Evolutionary conservation across 441 rosid species (phyloP).

Genomic region (Kokia cookei): DNA sequence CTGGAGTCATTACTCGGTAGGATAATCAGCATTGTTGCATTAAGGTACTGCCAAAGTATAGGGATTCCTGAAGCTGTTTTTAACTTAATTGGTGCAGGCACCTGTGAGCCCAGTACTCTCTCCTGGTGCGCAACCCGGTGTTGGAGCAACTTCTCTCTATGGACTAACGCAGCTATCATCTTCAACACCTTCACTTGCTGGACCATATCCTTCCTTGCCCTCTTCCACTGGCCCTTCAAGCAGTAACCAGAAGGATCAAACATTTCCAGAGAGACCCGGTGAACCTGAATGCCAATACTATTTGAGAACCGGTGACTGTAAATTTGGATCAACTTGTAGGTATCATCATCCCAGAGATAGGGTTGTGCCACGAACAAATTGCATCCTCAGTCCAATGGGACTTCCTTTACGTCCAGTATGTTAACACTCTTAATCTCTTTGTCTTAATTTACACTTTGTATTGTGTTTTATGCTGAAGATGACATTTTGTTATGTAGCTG

Average conservation of each 20-base stretch:
- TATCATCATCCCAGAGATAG: slow-evolving; percentile 83
- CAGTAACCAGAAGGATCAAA: slow-evolving; percentile 54
- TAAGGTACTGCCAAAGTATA: slow-evolving; percentile 2
- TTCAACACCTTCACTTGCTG: slow-evolving; percentile 54
- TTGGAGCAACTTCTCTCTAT: slow-evolving; percentile 73
- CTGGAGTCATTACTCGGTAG: slow-evolving; percentile 93
- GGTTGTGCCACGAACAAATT: slow-evolving; percentile 52
- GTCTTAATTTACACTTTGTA: background rate
- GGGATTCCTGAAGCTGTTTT: slow-evolving; percentile 12
- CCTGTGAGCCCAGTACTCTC: slow-evolving; percentile 91
- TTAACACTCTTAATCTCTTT: slow-evolving; percentile 7
- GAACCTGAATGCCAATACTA: slow-evolving; percentile 85
- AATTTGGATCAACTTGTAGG: slow-evolving; percentile 79
- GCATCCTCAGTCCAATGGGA: slow-evolving; percentile 67
- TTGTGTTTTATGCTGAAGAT: background rate
- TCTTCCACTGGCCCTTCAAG: slow-evolving; percentile 45
- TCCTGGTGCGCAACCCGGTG: slow-evolving; percentile 84
- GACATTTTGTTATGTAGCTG: background rate
- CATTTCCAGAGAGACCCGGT: slow-evolving; percentile 86
- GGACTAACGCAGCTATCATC: slow-evolving; percentile 72
- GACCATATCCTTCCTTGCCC: slow-evolving; percentile 49
- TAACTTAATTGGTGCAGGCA: slow-evolving; percentile 43
- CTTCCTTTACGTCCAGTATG: slow-evolving; percentile 89
- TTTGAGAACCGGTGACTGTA: slow-evolving; percentile 85
- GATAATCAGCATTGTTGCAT: slow-evolving; percentile 9